phyloP scores from a whole-genome alignment of 768 basidiomycete genomes.

The Agrocybe praecox region DNA sequence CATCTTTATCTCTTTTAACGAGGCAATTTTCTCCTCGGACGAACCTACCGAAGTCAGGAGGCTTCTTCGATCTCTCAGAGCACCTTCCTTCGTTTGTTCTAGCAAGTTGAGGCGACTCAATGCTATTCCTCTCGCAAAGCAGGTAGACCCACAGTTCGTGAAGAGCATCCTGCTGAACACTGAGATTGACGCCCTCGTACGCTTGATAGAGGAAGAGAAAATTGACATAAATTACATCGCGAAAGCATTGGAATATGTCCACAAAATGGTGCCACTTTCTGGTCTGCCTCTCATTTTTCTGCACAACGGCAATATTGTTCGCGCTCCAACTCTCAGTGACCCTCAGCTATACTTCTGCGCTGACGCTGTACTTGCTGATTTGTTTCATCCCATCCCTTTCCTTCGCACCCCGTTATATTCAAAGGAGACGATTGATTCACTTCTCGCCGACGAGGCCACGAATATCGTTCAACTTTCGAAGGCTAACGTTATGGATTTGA shows the following conservation, averaged over 20 bases:
- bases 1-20: conserved; percentile 7
- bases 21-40: conserved; percentile 20
- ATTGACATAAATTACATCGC: background rate
- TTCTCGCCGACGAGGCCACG: background rate
- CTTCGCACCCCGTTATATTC: background rate
- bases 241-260: conserved; percentile 5
- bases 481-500: background rate
- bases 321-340: background rate
- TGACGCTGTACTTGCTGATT: background rate
- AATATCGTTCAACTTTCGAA: conserved; percentile 3
- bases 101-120: background rate
- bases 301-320: background rate
- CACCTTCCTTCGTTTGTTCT: conserved; percentile 14
- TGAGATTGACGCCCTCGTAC: background rate
- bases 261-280: background rate
- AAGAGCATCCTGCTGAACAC: background rate
- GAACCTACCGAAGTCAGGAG: conserved; percentile 18
- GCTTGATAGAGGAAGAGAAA: background rate
- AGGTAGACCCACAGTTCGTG: conserved; percentile 4
- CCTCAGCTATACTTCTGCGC: conserved; percentile 1
- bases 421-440: background rate
- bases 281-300: conserved; percentile 13
- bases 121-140: background rate
- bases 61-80: conserved; percentile 18
- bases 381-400: conserved; percentile 9